Conservation (phyloP, 2,329 filamentous ascomycete species). For the Colletotrichum gigasporum region DNA sequence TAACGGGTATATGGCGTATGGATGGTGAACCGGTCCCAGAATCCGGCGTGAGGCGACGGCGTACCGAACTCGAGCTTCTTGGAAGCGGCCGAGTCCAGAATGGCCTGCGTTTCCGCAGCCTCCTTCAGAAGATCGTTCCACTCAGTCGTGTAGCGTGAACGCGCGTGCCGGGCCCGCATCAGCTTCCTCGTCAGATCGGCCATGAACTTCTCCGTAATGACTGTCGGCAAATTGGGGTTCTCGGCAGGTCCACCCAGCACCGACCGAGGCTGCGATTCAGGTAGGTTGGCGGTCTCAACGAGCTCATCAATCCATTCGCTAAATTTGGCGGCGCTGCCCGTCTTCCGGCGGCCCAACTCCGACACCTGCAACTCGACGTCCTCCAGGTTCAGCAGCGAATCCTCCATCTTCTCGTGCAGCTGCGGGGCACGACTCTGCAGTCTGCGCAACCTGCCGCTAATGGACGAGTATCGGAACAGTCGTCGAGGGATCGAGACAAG, state of each 20-base stretch:
- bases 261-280: conserved; percentile 65
- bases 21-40: conserved; percentile 65
- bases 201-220: conserved; percentile 93
- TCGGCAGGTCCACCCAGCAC: conserved; percentile 52
- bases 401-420: conserved; percentile 87
- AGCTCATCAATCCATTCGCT: conserved; percentile 97
- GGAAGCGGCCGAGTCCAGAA: conserved; percentile 84
- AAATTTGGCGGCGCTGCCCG: conserved; percentile 77
- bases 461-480: conserved; percentile 81
- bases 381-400: conserved; percentile 82
- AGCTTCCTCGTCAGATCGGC: conserved; percentile 88
- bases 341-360: conserved; percentile 83
- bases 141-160: conserved; percentile 83
- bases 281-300: conserved; percentile 76
- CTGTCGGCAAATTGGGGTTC: conserved; percentile 70
- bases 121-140: conserved; percentile 84
- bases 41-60: conserved; percentile 62
- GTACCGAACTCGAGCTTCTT: conserved; percentile 81
- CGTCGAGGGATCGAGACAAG: conserved; percentile 88
- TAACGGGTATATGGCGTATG: conserved; percentile 87
- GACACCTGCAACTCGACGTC: conserved; percentile 83
- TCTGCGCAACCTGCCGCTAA: conserved; percentile 76
- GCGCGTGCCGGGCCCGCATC: conserved; percentile 82
- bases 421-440: conserved; percentile 83
- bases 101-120: conserved; percentile 79